Percentiles rank a stretch among this genome's conserved stretches.
Conservation (phyloP, 2,329 filamentous ascomycete genomes). For the Fusarium euwallaceae region DNA sequence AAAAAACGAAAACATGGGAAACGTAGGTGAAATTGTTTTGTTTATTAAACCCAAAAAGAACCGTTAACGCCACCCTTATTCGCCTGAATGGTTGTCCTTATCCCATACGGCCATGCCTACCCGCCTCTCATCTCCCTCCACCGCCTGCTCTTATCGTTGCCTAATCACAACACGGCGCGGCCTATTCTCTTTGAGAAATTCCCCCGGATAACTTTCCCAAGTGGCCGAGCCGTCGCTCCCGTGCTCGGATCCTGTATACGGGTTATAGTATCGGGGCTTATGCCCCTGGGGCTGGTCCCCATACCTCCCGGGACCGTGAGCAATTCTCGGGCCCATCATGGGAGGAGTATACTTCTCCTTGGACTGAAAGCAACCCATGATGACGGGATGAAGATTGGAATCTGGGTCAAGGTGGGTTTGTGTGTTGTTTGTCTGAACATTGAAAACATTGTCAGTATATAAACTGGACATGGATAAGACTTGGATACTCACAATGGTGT, state of each 20-base stretch:
- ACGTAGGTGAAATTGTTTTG: neutral
- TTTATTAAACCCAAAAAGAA: neutral
- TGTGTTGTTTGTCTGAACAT: neutral
- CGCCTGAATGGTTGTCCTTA: neutral
- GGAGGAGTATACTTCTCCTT: neutral
- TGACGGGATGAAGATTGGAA: neutral
- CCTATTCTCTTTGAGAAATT: neutral
- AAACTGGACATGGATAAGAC: neutral
- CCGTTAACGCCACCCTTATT: neutral
- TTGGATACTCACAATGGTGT: neutral
- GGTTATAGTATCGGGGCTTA: constrained; percentile 9
- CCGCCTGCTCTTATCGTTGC: neutral
- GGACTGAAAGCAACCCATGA: neutral
- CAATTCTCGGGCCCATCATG: neutral
- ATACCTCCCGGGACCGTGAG: neutral
- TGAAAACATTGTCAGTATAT: neutral
- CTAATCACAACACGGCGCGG: neutral
- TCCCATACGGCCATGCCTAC: neutral
- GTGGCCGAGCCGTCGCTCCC: neutral
- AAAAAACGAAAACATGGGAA: neutral
- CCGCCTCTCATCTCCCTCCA: neutral
- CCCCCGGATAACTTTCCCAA: constrained; percentile 9
- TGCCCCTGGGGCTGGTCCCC: neutral
- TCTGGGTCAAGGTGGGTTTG: neutral
- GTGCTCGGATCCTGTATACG: neutral